Base-by-base conservation (phyloP, 345 rosid genomes). In the rapeseed (Brassica napus) region DNA sequence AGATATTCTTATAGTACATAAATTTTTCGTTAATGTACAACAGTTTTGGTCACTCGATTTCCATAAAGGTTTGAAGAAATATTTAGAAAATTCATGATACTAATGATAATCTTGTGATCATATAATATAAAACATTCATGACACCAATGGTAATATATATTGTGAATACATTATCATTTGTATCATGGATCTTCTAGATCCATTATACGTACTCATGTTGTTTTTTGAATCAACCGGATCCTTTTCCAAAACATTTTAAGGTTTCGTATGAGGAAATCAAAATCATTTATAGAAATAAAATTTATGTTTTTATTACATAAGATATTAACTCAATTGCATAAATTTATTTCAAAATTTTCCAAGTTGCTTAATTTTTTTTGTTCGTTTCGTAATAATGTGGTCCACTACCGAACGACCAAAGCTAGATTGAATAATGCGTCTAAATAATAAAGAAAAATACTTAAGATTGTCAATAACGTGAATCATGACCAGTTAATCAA, bases 391-490 rank as follows among this genome's bases (percentile, higher is more conserved):
- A 47, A 74, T 54, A 75, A 62, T 63, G 72, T 70, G 68, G 83
- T 39, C 76, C 72, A 70, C 54, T 67, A 75, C 31, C 21, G 26
- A 37, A 15, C 28, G 75, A 69, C 80, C 32, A 80, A 75, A 31
- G 18, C 54, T 59, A 75, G 60, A 15, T 15, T 7, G 24, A 73
- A 75, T 37, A 59, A 6, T 7, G 8, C 10, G 62, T 47, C 62
- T 70, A 57, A 54, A 55, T 47, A 69, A 15, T 42, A 28, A 63
- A 28, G 65, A 69, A 49, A 55, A 37, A 8, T 26, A 58, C 15
- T 57, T 10, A 54, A 75, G 76, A 80, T 81, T 69, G 73, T 71
- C 83, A 81, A 76, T 71, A 77, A 76, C 80, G 69, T 81, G 74
- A 76, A 75, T 0, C 0, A 16, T 42, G 30, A 70, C 80, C 35